Base-by-base conservation (phyloP, 1,284 basidiomycete species). In the Ganoderma boninense region DNA sequence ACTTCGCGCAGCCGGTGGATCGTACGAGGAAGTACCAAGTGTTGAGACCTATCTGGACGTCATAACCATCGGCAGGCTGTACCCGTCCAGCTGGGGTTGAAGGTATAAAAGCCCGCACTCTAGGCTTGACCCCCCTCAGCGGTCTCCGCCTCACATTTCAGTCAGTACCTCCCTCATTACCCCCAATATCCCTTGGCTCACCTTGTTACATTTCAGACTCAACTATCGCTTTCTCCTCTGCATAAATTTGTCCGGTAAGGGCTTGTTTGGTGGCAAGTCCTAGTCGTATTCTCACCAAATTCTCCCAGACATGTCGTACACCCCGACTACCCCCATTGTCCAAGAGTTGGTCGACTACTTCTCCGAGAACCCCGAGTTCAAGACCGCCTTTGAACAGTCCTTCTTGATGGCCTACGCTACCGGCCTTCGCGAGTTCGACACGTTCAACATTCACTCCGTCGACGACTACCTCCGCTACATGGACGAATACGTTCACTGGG, bases 401-500 rank as follows among this genome's bases (percentile, higher is more conserved):
- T 71, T 72, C 65, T 20, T 42, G 29, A 52, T 59, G 23, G 73
- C 73, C 26, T n/a, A 64, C 14, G 56, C 57, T 6, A 70, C 66
- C 6, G 70, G 70, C n/a, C 26, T 75, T 42, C 40, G 43, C 20
- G 66, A 70, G 46, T 73, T 76, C 68, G 54, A 67, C 14, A 62
- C 70, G 11, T 74, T 65, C 72, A 64, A 61, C 42, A 69, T 74
- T 64, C 29, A 72, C 14, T 70, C 70, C 42, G 26, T 76, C 49
- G 73, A 69, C 38, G 71, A 72, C 68, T 75, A 73, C 60, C 49
- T 75, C 56, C 35, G 62, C 23, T 75, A 65, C 61, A 62, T 46
- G 68, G 62, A 70, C 54, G 72, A 76, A n/a, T 32, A n/a, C 23
- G 62, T 68, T 46, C 66, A 63, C 49, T 75, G 75, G 74, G 54